A percentile compares a stretch with the other conserved stretches of the same genome.
phyloP scores from a whole-genome alignment of 345 rosid species.

The Salix arbutifolia region DNA sequence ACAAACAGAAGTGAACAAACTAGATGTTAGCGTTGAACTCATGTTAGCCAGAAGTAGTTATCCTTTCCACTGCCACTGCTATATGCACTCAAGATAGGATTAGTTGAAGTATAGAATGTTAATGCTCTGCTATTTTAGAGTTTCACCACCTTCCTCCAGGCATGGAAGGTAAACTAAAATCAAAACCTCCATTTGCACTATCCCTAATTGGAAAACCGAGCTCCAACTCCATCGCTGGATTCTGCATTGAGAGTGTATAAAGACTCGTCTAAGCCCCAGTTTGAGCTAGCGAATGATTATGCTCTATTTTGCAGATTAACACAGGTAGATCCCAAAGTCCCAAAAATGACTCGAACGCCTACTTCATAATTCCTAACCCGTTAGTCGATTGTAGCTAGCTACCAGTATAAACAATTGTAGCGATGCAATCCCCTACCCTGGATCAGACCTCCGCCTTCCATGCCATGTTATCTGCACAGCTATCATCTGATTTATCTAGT shows the following conservation, averaged over 20 bases:
- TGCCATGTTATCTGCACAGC: constrained; percentile 28
- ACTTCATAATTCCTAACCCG: constrained; percentile 34
- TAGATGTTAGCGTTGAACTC: constrained; percentile 23
- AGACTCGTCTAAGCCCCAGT: constrained; percentile 34
- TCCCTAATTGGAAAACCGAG: constrained; percentile 57
- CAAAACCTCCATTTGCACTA: constrained; percentile 55
- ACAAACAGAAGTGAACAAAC: constrained; percentile 21
- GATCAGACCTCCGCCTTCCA: constrained; percentile 47
- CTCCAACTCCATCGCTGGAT: constrained; percentile 55
- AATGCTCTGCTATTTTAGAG: constrained; percentile 22
- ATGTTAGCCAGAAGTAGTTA: constrained; percentile 26
- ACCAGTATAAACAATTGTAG: constrained; percentile 47
- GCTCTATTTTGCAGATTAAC: constrained; percentile 62
- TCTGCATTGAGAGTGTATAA: constrained; percentile 42
- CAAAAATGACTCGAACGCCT: constrained; percentile 31
- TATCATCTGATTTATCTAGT: constrained; percentile 45
- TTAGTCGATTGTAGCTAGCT: constrained; percentile 37
- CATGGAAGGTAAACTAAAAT: constrained; percentile 45
- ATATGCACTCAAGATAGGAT: constrained; percentile 23
- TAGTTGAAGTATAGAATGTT: constrained; percentile 17
- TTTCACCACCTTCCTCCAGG: constrained; percentile 32
- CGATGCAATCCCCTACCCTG: constrained; percentile 26
- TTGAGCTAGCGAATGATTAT: constrained; percentile 41
- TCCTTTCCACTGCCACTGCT: constrained; percentile 25
- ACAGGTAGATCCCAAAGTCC: constrained; percentile 42